These are phyloP conservation scores for Komagataella pseudopastoris DNA, from an alignment of 805 yeast species.

Conservation along the genomic window DNA sequence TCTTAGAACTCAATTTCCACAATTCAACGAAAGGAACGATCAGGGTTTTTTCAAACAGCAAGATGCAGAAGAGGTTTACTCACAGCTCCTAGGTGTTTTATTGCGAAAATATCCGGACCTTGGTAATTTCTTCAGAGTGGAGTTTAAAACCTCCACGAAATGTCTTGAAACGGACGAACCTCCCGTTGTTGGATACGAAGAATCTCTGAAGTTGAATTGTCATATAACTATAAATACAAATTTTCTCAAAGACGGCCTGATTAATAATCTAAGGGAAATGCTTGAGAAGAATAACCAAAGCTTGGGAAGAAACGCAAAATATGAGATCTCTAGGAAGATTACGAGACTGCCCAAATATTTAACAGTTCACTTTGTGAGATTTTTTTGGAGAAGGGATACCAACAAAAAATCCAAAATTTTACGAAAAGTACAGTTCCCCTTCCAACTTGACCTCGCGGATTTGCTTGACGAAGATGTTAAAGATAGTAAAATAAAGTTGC, in stretches of 20 bases:
- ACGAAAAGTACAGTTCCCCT: conserved; percentile 90
- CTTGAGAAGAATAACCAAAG: conserved; percentile 67
- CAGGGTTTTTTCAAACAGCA: conserved; percentile 81
- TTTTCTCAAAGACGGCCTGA: conserved; percentile 75
- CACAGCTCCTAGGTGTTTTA: conserved; percentile 54
- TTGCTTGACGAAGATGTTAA: conserved; percentile 70
- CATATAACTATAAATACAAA: conserved; percentile 81
- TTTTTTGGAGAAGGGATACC: conserved; percentile 91
- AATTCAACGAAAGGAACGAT: conserved; percentile 69
- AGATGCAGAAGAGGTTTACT: conserved; percentile 94
- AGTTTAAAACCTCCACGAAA: conserved; percentile 47
- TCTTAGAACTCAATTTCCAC: conserved; percentile 65
- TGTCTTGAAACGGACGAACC: conserved; percentile 48
- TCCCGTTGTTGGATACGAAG: conserved; percentile 31
- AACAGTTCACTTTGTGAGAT: conserved; percentile 86
- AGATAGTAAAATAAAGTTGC: conserved; percentile 47
- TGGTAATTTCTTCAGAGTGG: conserved; percentile 48
- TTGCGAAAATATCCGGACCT: conserved; percentile 34
- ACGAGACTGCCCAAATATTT: conserved; percentile 76
- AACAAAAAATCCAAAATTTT: conserved; percentile 84
- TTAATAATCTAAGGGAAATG: conserved; percentile 59
- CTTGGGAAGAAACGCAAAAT: conserved; percentile 59
- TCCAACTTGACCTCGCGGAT: conserved; percentile 80
- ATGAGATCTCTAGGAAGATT: conserved; percentile 46
- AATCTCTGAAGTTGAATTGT: conserved; percentile 67